These are phyloP conservation scores for Diplodia mutila DNA, from an alignment of 2,329 filamentous ascomycete genomes.

Conservation along the genomic window DNA sequence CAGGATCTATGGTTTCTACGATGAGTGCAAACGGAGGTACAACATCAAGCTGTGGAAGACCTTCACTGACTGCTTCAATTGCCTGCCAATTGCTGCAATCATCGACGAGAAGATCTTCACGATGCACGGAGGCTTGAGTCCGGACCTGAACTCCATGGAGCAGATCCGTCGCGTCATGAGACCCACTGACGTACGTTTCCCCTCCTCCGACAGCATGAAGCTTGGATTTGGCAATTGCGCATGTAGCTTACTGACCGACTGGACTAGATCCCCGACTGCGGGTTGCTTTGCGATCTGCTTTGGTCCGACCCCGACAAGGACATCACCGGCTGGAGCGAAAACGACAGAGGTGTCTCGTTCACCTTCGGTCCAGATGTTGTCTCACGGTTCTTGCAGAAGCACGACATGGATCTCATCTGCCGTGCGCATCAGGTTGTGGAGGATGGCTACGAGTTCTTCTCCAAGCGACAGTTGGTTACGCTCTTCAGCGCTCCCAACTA, in stretches of 20 bases:
- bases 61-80: constrained; percentile 99
- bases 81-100: constrained; percentile 94
- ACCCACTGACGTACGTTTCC: constrained; percentile 85
- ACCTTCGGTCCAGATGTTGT: constrained; percentile 98
- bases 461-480: constrained; percentile 94
- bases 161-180: constrained; percentile 99
- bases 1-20: constrained; percentile 99
- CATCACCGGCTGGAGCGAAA: constrained; percentile 98
- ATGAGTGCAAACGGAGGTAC: constrained; percentile 98
- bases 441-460: constrained; percentile 99
- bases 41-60: constrained; percentile 99
- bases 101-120: constrained; percentile 99
- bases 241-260: constrained; percentile 42
- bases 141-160: constrained; percentile 99
- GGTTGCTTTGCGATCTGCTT: constrained; percentile 92
- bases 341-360: constrained; percentile 97
- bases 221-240: constrained; percentile 26
- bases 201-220: not conserved
- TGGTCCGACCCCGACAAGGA: constrained; percentile 99
- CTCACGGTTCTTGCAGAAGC: constrained; percentile 95
- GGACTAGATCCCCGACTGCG: constrained; percentile 95
- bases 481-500: constrained; percentile 99
- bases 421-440: constrained; percentile 98
- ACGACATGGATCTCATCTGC: constrained; percentile 99
- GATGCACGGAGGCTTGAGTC: constrained; percentile 97